Base-by-base conservation (phyloP, 768 basidiomycete species). In the Naganishia antarctica region DNA sequence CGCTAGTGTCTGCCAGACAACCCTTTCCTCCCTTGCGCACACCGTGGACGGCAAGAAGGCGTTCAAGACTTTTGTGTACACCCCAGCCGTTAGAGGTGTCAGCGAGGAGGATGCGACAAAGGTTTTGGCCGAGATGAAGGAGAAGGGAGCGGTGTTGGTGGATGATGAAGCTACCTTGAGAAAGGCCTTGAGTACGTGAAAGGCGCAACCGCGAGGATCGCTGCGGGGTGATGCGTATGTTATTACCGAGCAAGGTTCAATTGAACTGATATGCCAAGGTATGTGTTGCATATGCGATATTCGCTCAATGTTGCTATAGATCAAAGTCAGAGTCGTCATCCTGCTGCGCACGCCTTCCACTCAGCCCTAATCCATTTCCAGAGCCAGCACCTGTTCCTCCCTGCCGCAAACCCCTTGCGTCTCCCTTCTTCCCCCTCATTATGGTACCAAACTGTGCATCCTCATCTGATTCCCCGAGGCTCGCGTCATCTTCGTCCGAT, bases 241-340 rank as follows among this genome's bases (percentile, higher is more conserved):
- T n/a, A n/a, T n/a, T n/a, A n/a, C n/a, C n/a, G n/a, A n/a, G n/a
- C n/a, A n/a, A n/a, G n/a, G n/a, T n/a, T n/a, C n/a, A n/a, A n/a
- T n/a, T n/a, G n/a, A n/a, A n/a, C n/a, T n/a, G n/a, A n/a, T n/a
- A n/a, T n/a, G n/a, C n/a, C n/a, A n/a, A n/a, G n/a, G n/a, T n/a
- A n/a, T n/a, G n/a, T n/a, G n/a, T n/a, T n/a, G n/a, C n/a, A n/a
- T n/a, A n/a, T n/a, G n/a, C n/a, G n/a, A n/a, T n/a, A n/a, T n/a
- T n/a, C n/a, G n/a, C n/a, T n/a, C n/a, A n/a, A n/a, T n/a, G 43
- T 44, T 9, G 43, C 43, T 49, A 76, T 59, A 93, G 88, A 60
- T 86, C 85, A 32, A 84, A 85, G 74, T 91, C 91, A 32, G 87
- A 84, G 45, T 82, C 85, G 43, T 82, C 83, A 66, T 86, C 84